Evolutionary conservation across 129 eudicot genomes (phyloP).

Genomic region (Gnaphalium uliginosum): DNA sequence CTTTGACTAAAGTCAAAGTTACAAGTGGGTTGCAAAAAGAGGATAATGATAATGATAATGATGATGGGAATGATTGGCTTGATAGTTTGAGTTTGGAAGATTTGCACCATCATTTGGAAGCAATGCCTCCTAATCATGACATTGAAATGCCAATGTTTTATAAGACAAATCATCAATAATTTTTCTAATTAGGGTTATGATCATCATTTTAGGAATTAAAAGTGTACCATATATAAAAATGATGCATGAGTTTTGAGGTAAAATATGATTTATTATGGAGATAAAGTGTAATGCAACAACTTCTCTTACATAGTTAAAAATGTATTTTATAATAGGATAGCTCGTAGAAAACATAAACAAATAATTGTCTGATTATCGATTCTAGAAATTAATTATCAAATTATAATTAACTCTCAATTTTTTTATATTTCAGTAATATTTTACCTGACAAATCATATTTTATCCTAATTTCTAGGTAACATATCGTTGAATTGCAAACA

Average conservation of each 20-base stretch:
- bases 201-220: conserved; percentile 1
- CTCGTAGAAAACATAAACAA: no score
- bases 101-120: conserved; percentile 26
- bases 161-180: conserved; percentile 9
- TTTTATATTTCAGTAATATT: no score
- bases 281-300: not conserved
- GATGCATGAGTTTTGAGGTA: not conserved
- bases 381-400: no score
- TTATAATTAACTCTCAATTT: no score
- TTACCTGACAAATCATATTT: no score
- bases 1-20: not conserved
- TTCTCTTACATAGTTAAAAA: no score
- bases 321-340: no score
- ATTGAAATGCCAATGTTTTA: conserved; percentile 22
- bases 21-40: conserved; percentile 11
- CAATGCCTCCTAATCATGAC: conserved; percentile 30
- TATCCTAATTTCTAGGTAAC: no score
- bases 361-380: no score
- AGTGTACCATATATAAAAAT: not conserved
- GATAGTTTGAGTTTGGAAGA: conserved; percentile 37
- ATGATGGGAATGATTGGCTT: conserved; percentile 32
- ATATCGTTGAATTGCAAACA: no score
- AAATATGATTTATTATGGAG: conserved; percentile 8
- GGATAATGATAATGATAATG: not conserved
- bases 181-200: conserved; percentile 19